Percentiles rank a stretch among this genome's conserved stretches.
Conservation (phyloP, 108 stramenopile species). For the Fistulifera solaris region DNA sequence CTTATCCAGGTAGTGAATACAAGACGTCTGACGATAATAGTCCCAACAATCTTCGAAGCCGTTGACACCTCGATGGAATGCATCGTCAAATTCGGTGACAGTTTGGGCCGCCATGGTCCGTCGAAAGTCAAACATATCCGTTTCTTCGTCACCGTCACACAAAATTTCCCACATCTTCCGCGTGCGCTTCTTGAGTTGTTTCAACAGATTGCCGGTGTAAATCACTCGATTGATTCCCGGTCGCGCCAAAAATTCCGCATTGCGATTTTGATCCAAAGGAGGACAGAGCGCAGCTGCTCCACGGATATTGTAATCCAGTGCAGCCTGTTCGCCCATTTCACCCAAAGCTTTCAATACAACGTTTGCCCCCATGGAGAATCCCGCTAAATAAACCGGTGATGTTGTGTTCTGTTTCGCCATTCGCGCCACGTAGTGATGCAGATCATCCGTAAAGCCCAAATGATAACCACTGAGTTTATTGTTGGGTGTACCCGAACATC, state of each 20-base stretch:
- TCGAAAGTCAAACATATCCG: slow-evolving; percentile 34
- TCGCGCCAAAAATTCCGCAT: slow-evolving; percentile 33
- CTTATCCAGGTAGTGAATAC: slow-evolving; percentile 32
- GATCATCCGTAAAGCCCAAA: slow-evolving; percentile 87
- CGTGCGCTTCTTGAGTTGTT: slow-evolving; percentile 35
- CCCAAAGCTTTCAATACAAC: slow-evolving; percentile 78
- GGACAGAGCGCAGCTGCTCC: slow-evolving; percentile 82
- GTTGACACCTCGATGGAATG: slow-evolving; percentile 57
- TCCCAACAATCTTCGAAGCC: slow-evolving; percentile 58
- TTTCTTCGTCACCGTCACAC: slow-evolving; percentile 26
- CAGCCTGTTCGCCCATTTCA: slow-evolving; percentile 45
- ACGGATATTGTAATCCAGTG: slow-evolving; percentile 37
- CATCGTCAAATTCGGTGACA: slow-evolving; percentile 70
- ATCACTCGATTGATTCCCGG: slow-evolving; percentile 50
- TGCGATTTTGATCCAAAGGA: slow-evolving; percentile 61
- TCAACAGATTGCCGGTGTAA: slow-evolving; percentile 43
- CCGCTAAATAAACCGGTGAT: slow-evolving; percentile 63
- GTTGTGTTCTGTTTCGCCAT: slow-evolving; percentile 16
- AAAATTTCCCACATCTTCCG: slow-evolving; percentile 30
- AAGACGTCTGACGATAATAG: slow-evolving; percentile 63
- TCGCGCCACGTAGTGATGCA: slow-evolving; percentile 48
- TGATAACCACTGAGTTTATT: slow-evolving; percentile 55
- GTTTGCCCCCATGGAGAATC: slow-evolving; percentile 87
- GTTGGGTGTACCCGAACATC: slow-evolving; percentile 55
- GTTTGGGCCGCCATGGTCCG: slow-evolving; percentile 33